phyloP scores from a whole-genome alignment of 495 filamentous ascomycete species.

The Entonaema liquescens region DNA sequence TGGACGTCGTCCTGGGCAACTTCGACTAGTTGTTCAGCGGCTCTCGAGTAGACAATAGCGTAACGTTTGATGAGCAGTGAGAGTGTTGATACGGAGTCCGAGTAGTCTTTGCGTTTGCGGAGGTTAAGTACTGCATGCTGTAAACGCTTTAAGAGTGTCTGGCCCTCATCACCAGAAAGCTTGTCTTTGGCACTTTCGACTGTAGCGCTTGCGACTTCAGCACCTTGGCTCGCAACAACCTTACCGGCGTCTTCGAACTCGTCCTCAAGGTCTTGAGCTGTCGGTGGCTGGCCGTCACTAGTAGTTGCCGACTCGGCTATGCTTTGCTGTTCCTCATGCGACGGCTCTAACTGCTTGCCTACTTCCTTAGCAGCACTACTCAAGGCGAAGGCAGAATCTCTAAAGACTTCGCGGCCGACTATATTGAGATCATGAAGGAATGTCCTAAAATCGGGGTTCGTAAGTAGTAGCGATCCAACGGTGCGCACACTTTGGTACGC shows the following conservation, averaged over 20 bases:
- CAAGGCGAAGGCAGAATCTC: slow-evolving; percentile 81
- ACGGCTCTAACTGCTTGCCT: slow-evolving; percentile 74
- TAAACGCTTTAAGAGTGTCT: slow-evolving; percentile 76
- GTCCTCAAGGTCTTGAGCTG: slow-evolving; percentile 66
- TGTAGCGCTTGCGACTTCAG: slow-evolving; percentile 71
- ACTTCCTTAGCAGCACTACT: slow-evolving; percentile 76
- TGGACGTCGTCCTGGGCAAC: slow-evolving; percentile 73
- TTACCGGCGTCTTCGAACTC: slow-evolving; percentile 71
- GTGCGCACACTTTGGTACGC: slow-evolving; percentile 86
- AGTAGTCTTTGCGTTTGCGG: slow-evolving; percentile 79
- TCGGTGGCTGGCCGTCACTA: slow-evolving; percentile 57
- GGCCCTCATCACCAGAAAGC: slow-evolving; percentile 71
- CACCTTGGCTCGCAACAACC: slow-evolving; percentile 68
- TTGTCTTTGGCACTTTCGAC: slow-evolving; percentile 74
- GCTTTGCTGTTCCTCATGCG: slow-evolving; percentile 64
- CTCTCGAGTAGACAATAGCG: slow-evolving; percentile 76
- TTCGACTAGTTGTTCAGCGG: slow-evolving; percentile 68
- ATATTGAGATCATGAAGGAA: slow-evolving; percentile 85
- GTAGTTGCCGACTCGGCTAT: slow-evolving; percentile 67
- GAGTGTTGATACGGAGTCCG: slow-evolving; percentile 83
- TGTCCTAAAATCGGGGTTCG: slow-evolving; percentile 87
- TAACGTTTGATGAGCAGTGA: slow-evolving; percentile 80
- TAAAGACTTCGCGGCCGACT: slow-evolving; percentile 84
- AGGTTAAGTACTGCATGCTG: slow-evolving; percentile 80
- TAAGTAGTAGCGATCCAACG: slow-evolving; percentile 81